Percentiles rank a stretch among this genome's conserved stretches.
Conservation (phyloP, 129 eudicot genomes). For the Saussurea involucrata region DNA sequence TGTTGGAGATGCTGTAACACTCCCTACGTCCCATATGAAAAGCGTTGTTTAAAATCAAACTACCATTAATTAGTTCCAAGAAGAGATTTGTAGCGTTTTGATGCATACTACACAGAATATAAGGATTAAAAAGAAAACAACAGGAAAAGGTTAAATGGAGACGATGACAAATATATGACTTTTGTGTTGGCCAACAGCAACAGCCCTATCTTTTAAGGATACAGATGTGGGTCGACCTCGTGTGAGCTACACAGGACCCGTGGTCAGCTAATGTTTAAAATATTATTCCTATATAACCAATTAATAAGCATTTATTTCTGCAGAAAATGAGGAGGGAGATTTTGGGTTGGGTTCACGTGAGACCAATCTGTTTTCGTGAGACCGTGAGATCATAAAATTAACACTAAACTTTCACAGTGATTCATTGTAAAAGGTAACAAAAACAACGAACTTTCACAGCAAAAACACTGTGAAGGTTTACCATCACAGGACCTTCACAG, state of each 20-base stretch:
- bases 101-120: neutral
- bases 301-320: neutral
- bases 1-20: too few relatives aligned
- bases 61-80: neutral
- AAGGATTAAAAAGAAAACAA: neutral
- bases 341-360: too few relatives aligned
- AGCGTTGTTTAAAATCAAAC: neutral
- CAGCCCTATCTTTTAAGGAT: neutral
- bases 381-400: too few relatives aligned
- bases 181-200: slow-evolving; percentile 8
- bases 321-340: neutral
- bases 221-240: neutral
- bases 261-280: neutral
- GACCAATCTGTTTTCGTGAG: too few relatives aligned
- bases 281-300: neutral
- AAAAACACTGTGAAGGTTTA: too few relatives aligned
- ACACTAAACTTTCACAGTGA: too few relatives aligned
- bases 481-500: too few relatives aligned
- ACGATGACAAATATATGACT: neutral
- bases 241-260: neutral
- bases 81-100: neutral
- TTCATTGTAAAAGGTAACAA: too few relatives aligned
- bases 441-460: too few relatives aligned
- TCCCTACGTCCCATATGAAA: neutral
- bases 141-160: slow-evolving; percentile 5